Evolutionary conservation across 225 moss, liverwort and hornwort species (phyloP).

Genomic region (Pseudoscleropodium purum): DNA sequence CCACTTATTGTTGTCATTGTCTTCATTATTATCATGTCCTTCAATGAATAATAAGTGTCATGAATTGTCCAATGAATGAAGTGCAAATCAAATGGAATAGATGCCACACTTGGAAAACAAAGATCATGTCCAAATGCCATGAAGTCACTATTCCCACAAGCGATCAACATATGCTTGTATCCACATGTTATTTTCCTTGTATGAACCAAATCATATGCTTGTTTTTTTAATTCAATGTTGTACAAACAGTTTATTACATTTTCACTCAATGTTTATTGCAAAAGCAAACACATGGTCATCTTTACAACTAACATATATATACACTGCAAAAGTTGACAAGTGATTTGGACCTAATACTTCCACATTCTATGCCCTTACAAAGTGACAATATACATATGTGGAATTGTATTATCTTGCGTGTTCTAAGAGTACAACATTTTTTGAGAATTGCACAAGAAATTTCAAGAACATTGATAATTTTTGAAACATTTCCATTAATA

Average conservation of each 20-base stretch:
- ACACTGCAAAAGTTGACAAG: accelerated
- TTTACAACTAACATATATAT: not conserved
- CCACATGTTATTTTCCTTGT: not conserved
- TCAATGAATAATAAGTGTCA: not conserved
- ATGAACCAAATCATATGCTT: no score
- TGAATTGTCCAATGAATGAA: not conserved
- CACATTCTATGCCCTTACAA: not conserved
- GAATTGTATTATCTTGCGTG: not conserved
- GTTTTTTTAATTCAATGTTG: accelerated
- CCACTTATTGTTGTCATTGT: not conserved
- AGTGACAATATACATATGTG: not conserved
- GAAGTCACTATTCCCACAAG: not conserved
- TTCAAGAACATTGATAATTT: not conserved
- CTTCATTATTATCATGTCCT: not conserved
- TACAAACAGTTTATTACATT: not conserved
- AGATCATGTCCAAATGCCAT: not conserved
- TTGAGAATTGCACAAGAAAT: not conserved
- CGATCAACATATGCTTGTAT: not conserved
- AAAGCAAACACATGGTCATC: not conserved
- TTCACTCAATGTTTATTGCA: not conserved
- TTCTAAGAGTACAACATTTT: not conserved
- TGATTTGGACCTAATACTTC: not conserved
- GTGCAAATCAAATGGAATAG: not conserved
- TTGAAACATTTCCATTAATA: not conserved
- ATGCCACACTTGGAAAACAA: not conserved